A percentile compares a stretch with the other conserved stretches of the same genome.
phyloP scores from a whole-genome alignment of 805 yeast species.

The Kregervanrija pseudodelftensis region DNA sequence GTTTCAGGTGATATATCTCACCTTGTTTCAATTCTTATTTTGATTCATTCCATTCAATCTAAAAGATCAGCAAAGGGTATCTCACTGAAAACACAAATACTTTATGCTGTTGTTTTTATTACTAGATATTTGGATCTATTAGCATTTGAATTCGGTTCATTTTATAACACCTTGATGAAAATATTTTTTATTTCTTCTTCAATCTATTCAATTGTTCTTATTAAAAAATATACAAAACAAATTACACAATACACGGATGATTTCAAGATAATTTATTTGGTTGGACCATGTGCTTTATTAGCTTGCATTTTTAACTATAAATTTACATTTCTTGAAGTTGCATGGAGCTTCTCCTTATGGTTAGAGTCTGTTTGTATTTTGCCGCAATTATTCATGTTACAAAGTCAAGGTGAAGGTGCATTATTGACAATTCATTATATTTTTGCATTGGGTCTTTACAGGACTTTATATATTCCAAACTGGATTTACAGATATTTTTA shows the following conservation, averaged over 20 bases:
- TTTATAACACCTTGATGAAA: constrained; percentile 79
- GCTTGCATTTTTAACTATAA: constrained; percentile 60
- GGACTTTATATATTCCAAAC: constrained; percentile 87
- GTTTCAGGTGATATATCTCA: constrained; percentile 68
- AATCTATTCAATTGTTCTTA: constrained; percentile 62
- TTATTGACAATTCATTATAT: constrained; percentile 87
- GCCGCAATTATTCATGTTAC: constrained; percentile 88
- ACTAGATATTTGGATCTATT: constrained; percentile 67
- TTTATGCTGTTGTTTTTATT: constrained; percentile 67
- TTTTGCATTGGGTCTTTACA: constrained; percentile 85
- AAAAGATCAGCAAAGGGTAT: constrained; percentile 73
- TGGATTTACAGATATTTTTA: constrained; percentile 83
- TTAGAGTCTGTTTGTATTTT: constrained; percentile 85
- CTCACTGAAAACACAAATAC: constrained; percentile 79
- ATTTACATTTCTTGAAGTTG: constrained; percentile 52
- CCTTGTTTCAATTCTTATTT: constrained; percentile 66
- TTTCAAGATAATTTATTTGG: constrained; percentile 65
- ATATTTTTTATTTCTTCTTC: constrained; percentile 73
- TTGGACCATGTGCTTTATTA: constrained; percentile 51
- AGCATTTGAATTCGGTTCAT: constrained; percentile 43
- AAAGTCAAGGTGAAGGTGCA: constrained; percentile 82
- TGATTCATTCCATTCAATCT: constrained; percentile 60
- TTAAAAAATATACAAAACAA: constrained; percentile 55
- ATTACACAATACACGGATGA: constrained; percentile 59
- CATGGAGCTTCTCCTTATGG: constrained; percentile 92